Evolutionary conservation across 176 grass and related monocot genomes (phyloP), one percentile per base, ranked within the genome.

Genomic region (Thinopyrum elongatum): DNA sequence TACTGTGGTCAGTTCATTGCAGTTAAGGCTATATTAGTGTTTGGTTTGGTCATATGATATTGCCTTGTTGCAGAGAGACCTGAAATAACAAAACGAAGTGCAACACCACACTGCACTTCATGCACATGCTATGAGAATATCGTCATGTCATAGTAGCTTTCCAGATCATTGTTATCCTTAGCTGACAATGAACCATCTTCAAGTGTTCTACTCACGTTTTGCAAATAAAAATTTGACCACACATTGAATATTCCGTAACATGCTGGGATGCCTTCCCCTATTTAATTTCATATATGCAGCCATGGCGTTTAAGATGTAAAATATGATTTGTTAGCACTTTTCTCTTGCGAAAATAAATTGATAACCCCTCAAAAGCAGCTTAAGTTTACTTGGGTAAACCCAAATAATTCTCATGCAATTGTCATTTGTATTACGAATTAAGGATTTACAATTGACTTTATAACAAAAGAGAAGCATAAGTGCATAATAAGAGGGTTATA

Each of bases 31-130:
- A 76, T 28, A 81, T 38, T 6, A 27, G 59, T 51, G 61, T 73
- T 49, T 74, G 22, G 25, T 80, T 49, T 74, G 15, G 36, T 80
- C 33, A 84, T 65, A 84, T 65, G 68, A 34, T 78, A 28, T 79
- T 84, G 28, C 39, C 21, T 35, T 76, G 59, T 66, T 76, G 29
- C 58, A 35, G 46, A 33, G 41, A 10, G 58, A 14, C 28, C 38
- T 35, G 2, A 65, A 76, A 65, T 84, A 75, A 84, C 28, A 36
- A 84, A 74, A 75, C 8, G 6, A 7, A 29, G 8, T 59, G 49
- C 3, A 39, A 2, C 14, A 65, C 57, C 25, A 0, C 22, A 65
- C 57, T 76, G 21, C 57, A 64, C 38, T 76, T 64, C 75, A 26
- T 49, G 38, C 70, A n/a, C 57, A 63, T 84, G 28, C 19, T 12